Evolutionary conservation across 2,329 filamentous ascomycete species (phyloP).

Genomic region (Diaporthe sp.): DNA sequence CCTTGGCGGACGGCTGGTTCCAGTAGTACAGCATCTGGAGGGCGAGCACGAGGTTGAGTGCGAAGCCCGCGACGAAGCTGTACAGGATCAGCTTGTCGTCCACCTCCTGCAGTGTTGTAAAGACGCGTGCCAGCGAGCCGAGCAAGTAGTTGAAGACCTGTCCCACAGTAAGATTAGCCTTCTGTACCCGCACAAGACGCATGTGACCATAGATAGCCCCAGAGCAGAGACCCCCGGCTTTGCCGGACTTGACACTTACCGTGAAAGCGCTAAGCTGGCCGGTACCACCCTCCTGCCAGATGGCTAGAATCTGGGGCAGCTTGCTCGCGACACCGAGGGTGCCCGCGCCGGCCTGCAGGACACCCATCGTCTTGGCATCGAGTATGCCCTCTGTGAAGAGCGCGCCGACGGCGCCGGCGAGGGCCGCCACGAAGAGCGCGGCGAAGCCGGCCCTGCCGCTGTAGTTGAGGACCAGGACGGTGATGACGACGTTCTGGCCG

Average conservation of each 20-base stretch:
- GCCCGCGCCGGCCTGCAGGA: conserved; percentile 87
- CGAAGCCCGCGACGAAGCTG: conserved; percentile 91
- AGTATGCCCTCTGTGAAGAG: conserved; percentile 78
- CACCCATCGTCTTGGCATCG: conserved; percentile 75
- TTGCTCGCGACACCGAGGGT: conserved; percentile 89
- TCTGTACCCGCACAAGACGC: not conserved
- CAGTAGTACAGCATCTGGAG: conserved; percentile 97
- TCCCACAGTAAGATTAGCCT: conserved; percentile 35
- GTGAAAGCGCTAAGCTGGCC: conserved; percentile 97
- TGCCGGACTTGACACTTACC: conserved; percentile 65
- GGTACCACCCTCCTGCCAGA: conserved; percentile 87
- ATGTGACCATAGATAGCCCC: not conserved
- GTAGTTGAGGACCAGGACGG: conserved; percentile 87
- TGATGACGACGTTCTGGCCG: conserved; percentile 91
- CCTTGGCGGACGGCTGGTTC: conserved; percentile 69
- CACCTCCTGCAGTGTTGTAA: conserved; percentile 97
- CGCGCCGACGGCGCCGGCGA: conserved; percentile 77
- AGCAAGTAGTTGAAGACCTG: conserved; percentile 98
- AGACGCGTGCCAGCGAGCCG: conserved; percentile 93
- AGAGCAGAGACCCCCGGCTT: too few relatives aligned
- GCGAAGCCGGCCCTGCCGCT: conserved; percentile 76
- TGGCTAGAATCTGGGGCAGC: conserved; percentile 90
- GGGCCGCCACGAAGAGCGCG: conserved; percentile 81
- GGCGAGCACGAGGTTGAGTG: conserved; percentile 89
- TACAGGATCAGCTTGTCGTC: conserved; percentile 97